Evolutionary conservation across 202 grass and related monocot species (phyloP), one percentile per base, ranked within the genome.

Genomic region (Zizania palustris): DNA sequence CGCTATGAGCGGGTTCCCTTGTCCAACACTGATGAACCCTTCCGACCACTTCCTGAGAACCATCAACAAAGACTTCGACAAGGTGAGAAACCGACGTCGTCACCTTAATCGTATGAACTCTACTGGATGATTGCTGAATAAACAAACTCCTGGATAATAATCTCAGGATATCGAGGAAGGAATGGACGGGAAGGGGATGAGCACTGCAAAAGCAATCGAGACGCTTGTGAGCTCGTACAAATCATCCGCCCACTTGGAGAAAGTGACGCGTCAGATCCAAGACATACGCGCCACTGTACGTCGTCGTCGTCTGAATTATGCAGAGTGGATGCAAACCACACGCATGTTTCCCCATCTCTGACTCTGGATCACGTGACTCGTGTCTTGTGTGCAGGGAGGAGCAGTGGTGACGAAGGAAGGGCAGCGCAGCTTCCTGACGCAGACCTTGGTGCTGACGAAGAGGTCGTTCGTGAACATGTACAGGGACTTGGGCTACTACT

Each of bases 401-500:
- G 71, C 16, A 2, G 40, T 82, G 37, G 67, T 85, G 67, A 88
- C 72, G 51, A 87, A 89, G 76, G 93, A 90, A 28, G 80, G 84
- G 67, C 86, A 90, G 39, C 82, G 91, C 0, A 86, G 94, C 54
- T 94, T 93, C 66, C 33, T 97, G 18, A 94, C 80, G 7, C 94
- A 97, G 4, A 65, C 86, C 9, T 9, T 84, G 0, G 91, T 94
- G 50, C 84, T 97, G 42, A 92, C 87, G 16, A 91, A 72, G 71
- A 91, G 94, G 72, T 97, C 94, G 4, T 97, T 93, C 3, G 77
- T 90, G 42, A 97, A 97, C 82, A 97, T 97, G 94, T 97, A 93
- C 70, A 84, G 94, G 67, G 91, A 97, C 60, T 36, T 97, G 19
- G 91, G 91, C 39, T 97, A 97, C 48, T 97, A 97, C 72, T 97